phyloP scores from a whole-genome alignment of 164 flowering plant species.

The Macadamia integrifolia region DNA sequence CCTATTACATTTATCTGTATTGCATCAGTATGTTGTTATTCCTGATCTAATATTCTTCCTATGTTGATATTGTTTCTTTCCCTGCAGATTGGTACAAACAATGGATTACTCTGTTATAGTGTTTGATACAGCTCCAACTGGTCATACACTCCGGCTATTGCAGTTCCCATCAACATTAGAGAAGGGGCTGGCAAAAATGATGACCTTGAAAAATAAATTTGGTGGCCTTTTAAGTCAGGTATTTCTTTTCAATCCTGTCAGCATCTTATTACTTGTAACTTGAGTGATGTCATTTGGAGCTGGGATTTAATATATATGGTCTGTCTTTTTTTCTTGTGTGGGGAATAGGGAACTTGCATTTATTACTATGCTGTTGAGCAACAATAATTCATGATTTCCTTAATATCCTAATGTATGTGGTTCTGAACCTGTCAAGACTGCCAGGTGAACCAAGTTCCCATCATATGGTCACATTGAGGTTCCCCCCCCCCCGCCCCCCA shows the following conservation, averaged over 20 bases:
- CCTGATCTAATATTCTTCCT: neutral
- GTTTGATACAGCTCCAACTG: conserved; percentile 99
- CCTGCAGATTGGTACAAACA: conserved; percentile 82
- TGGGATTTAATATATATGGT: neutral
- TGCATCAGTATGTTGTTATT: neutral
- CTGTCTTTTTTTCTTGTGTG: neutral
- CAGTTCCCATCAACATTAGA: conserved; percentile 94
- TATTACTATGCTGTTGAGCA: neutral
- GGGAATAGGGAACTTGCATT: conserved; percentile 1
- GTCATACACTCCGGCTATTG: conserved; percentile 88
- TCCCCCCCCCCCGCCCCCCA: too few species aligned
- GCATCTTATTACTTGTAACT: neutral
- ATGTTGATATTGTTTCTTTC: conserved; percentile 1
- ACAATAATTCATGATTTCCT: neutral
- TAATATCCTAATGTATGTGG: too few species aligned
- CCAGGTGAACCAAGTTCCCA: neutral
- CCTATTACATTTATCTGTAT: too few species aligned
- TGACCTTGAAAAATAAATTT: conserved; percentile 84
- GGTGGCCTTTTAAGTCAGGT: conserved; percentile 92
- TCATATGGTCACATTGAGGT: too few species aligned
- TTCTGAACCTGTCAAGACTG: neutral
- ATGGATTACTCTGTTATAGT: conserved; percentile 97
- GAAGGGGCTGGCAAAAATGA: conserved; percentile 84
- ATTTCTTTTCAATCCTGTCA: neutral
- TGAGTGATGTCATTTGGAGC: neutral